A percentile compares a stretch with the other conserved stretches of the same genome.
Conservation (phyloP, 1,284 basidiomycete genomes). For the Cryptococcus sp. region DNA sequence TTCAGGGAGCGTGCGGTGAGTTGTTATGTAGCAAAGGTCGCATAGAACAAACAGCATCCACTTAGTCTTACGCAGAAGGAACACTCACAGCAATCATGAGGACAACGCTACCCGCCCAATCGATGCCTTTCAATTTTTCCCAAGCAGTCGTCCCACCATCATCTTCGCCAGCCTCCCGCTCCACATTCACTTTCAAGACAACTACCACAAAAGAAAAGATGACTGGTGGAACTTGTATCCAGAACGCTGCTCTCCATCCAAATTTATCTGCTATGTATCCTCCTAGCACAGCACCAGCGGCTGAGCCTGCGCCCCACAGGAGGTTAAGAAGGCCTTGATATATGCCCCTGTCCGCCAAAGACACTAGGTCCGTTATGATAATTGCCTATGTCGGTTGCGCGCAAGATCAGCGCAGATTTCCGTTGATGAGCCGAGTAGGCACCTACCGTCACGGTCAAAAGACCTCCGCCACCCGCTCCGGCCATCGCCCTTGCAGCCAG, state of each 20-base stretch:
- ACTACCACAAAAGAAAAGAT: conserved; percentile 24
- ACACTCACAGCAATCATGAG: conserved; percentile 33
- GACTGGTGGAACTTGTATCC: conserved; percentile 33
- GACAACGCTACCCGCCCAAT: conserved; percentile 32
- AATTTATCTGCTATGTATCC: conserved; percentile 28
- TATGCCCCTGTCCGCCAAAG: conserved; percentile 34
- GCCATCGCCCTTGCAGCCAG: conserved; percentile 29
- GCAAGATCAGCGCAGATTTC: not conserved
- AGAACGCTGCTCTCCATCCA: conserved; percentile 37
- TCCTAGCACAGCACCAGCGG: conserved; percentile 31
- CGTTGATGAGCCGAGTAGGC: not conserved
- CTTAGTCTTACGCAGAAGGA: no score
- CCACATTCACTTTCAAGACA: conserved; percentile 33
- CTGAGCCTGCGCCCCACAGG: conserved; percentile 32
- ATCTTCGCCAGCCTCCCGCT: conserved; percentile 13
- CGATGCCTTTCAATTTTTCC: conserved; percentile 33
- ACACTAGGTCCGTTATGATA: conserved; percentile 38
- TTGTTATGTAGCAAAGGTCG: no score
- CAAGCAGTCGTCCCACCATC: conserved; percentile 19
- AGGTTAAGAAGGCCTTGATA: conserved; percentile 39
- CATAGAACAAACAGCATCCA: no score
- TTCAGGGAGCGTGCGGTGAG: not conserved
- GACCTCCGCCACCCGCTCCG: conserved; percentile 35
- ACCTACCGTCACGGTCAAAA: conserved; percentile 34
- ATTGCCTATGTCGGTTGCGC: conserved; percentile 23